phyloP scores from a whole-genome alignment of 2,329 filamentous ascomycete species.

The Orbilia quercus region DNA sequence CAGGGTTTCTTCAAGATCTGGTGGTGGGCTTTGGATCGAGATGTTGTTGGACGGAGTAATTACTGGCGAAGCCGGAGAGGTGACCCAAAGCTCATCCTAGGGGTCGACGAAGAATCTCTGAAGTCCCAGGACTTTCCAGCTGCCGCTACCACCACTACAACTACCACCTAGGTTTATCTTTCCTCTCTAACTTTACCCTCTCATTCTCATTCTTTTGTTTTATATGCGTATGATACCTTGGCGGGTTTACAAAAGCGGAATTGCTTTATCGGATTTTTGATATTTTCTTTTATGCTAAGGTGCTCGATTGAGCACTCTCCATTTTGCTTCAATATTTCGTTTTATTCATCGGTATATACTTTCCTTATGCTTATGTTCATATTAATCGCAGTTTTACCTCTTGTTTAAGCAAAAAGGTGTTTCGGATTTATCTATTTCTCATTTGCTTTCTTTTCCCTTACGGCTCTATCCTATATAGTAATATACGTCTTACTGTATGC shows the following conservation, averaged over 20 bases:
- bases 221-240: constrained; percentile 29
- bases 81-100: constrained; percentile 34
- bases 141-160: too few species aligned
- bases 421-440: not conserved
- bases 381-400: constrained; percentile 4
- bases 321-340: not conserved
- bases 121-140: constrained; percentile 17
- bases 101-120: constrained; percentile 11
- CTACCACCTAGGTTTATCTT: constrained; percentile 16
- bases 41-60: constrained; percentile 38
- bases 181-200: not conserved
- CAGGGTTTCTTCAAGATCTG: constrained; percentile 41
- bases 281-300: not conserved
- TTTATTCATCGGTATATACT: constrained; percentile 21
- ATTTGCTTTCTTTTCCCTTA: not conserved
- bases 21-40: constrained; percentile 49
- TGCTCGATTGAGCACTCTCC: constrained; percentile 1
- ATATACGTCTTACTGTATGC: not conserved
- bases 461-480: not conserved
- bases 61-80: constrained; percentile 39
- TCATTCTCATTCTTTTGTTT: not conserved
- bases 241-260: constrained; percentile 25
- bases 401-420: constrained; percentile 7
- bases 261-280: constrained; percentile 13
- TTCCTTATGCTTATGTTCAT: constrained; percentile 11